Evolutionary conservation across 1,284 basidiomycete species (phyloP).

Genomic region (Marasmius sp.): DNA sequence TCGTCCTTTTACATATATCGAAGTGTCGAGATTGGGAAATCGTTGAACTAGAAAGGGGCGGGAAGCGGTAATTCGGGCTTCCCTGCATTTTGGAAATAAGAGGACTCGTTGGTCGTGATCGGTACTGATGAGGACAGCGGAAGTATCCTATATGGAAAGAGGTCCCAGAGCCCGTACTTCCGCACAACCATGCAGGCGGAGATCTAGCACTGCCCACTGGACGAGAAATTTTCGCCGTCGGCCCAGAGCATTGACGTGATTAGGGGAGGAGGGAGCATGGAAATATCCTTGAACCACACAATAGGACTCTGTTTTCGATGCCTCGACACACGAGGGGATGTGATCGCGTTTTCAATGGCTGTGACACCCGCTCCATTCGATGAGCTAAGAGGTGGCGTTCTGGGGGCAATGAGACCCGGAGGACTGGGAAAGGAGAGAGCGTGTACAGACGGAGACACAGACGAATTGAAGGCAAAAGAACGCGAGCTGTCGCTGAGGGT

Average conservation of each 20-base stretch:
- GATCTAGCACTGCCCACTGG: background rate
- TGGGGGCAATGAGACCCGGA: background rate
- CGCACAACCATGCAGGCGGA: background rate
- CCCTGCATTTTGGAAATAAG: background rate
- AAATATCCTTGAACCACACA: constrained; percentile 11
- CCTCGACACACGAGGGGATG: background rate
- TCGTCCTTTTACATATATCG: too few relatives aligned
- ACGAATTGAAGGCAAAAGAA: background rate
- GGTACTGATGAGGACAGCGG: background rate
- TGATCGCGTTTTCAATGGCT: background rate
- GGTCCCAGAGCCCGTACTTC: background rate
- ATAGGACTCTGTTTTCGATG: constrained; percentile 13
- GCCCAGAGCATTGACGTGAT: constrained; percentile 2
- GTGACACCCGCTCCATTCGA: background rate
- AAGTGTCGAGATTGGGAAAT: background rate
- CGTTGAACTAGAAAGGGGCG: background rate
- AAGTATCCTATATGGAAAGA: background rate
- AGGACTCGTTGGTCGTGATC: background rate
- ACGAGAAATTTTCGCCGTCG: background rate
- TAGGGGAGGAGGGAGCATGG: background rate
- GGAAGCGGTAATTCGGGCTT: background rate
- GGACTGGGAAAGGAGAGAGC: background rate
- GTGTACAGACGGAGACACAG: background rate
- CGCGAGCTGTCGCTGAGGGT: background rate
- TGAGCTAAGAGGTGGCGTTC: background rate